These are phyloP conservation scores for Phytophthora foliorum DNA, from an alignment of 352 stramenopile species.

Conservation along the genomic window DNA sequence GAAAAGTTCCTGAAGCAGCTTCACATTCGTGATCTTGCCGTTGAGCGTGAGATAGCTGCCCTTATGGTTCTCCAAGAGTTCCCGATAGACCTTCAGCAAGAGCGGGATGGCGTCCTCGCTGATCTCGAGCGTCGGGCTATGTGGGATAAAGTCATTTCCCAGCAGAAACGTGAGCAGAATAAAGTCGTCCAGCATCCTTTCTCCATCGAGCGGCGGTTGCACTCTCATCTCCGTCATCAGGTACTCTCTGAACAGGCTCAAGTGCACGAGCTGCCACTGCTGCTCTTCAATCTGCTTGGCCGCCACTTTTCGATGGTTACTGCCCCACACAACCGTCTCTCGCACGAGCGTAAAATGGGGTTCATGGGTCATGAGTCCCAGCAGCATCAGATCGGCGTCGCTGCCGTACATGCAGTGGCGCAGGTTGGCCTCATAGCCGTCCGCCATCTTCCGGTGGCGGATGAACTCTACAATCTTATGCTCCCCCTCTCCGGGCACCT, in stretches of 20 bases:
- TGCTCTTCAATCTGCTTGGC: constrained; percentile 95
- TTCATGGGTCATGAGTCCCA: constrained; percentile 98
- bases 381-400: constrained; percentile 99
- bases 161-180: constrained; percentile 99
- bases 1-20: constrained; percentile 94
- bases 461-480: constrained; percentile 99
- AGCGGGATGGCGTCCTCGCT: constrained; percentile 98
- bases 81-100: constrained; percentile 93
- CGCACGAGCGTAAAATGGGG: constrained; percentile 98
- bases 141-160: constrained; percentile 99
- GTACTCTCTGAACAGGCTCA: constrained; percentile 98
- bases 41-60: constrained; percentile 94
- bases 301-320: constrained; percentile 58
- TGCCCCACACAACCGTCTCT: constrained; percentile 98
- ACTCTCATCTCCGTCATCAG: constrained; percentile 97
- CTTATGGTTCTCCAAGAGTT: constrained; percentile 85
- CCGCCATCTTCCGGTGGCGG: constrained; percentile 91
- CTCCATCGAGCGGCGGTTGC: constrained; percentile 64
- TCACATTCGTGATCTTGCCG: constrained; percentile 92
- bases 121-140: constrained; percentile 99
- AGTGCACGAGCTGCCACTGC: constrained; percentile 98
- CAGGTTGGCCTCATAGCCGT: constrained; percentile 95
- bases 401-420: constrained; percentile 99
- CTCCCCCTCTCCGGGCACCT: constrained; percentile 99
- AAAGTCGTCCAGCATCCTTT: constrained; percentile 99